Base-by-base conservation (phyloP, 495 filamentous ascomycete genomes). In the Trypethelium eluteriae region DNA sequence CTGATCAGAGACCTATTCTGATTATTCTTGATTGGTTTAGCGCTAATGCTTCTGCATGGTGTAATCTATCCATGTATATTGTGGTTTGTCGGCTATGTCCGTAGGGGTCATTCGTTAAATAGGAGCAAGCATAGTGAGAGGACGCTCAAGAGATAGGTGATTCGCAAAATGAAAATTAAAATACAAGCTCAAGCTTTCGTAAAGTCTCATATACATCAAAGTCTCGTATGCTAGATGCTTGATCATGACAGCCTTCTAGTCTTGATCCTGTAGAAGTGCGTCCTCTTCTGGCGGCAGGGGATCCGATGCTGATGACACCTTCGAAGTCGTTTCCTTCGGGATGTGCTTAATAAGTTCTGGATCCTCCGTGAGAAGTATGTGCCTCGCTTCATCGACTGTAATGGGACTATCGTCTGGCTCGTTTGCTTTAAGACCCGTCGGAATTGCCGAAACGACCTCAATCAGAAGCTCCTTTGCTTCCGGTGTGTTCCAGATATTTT, bases 401-500 rank as follows among this genome's bases (percentile, higher is more conserved):
- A 90, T 86, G 5, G 78, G 73, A 56, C 75, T 73, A 12, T 77
- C 73, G 10, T 76, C 73, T 38, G 71, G 46, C 6, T 79, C 69
- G 3, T 68, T 46, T 2, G 68, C 39, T 41, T 69, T 57, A 6
- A 66, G 67, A 38, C 74, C 77, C 44, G 73, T 71, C 2, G 82
- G 77, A 38, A 86, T 80, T 38, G 87, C 71, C 5, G 70, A 73
- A 18, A 73, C 90, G 18, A 89, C 84, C 69, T 92, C 87, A 36
- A 88, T 81, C 1, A 98, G 81, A 3, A 97, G 76, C 38, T 83
- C 78, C 0, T 83, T 84, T 9, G 86, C 83, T 70, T 90, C 86
- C 0, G 92, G 84, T 1, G 88, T 91, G 67, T 90, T 91, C 95
- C 95, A 99, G 16, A 97, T 81, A 71, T 96, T 91, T 72, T 93